Conservation (phyloP, 1,284 basidiomycete species). For the Clitocybe nebularis region DNA sequence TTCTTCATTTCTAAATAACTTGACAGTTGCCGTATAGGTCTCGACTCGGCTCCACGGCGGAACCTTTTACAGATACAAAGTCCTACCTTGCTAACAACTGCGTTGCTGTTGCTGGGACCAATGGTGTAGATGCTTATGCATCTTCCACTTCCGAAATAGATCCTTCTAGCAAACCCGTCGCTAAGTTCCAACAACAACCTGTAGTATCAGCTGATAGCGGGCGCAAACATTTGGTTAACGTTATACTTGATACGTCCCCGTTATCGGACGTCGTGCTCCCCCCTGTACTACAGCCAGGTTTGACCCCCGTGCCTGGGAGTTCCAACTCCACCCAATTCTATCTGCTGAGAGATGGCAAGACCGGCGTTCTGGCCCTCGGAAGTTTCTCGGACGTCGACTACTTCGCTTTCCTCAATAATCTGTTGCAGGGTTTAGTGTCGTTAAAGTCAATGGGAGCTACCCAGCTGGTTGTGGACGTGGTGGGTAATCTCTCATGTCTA, state of each 20-base stretch:
- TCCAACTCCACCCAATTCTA: conserved; percentile 52
- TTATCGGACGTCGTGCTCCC: conserved; percentile 49
- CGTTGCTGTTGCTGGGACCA: conserved; percentile 43
- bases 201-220: conserved; percentile 28
- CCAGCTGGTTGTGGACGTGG: conserved; percentile 56
- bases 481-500: conserved; percentile 22
- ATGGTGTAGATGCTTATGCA: conserved; percentile 43
- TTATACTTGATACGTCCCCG: conserved; percentile 45
- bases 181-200: conserved; percentile 46
- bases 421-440: conserved; percentile 45
- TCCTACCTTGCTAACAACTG: conserved; percentile 55
- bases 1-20: background rate
- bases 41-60: conserved; percentile 38
- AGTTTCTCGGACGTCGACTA: conserved; percentile 50
- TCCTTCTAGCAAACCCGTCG: conserved; percentile 18
- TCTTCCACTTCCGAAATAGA: conserved; percentile 13
- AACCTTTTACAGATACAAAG: conserved; percentile 45
- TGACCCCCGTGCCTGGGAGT: conserved; percentile 39
- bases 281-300: conserved; percentile 36
- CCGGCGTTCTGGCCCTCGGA: conserved; percentile 55
- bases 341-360: conserved; percentile 48
- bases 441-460: conserved; percentile 48
- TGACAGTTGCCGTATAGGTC: conserved; percentile 55
- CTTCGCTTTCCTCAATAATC: conserved; percentile 35
- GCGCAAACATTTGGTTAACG: conserved; percentile 43